Evolutionary conservation across 2,329 filamentous ascomycete genomes (phyloP).

Genomic region (Fusarium odoratissimum): DNA sequence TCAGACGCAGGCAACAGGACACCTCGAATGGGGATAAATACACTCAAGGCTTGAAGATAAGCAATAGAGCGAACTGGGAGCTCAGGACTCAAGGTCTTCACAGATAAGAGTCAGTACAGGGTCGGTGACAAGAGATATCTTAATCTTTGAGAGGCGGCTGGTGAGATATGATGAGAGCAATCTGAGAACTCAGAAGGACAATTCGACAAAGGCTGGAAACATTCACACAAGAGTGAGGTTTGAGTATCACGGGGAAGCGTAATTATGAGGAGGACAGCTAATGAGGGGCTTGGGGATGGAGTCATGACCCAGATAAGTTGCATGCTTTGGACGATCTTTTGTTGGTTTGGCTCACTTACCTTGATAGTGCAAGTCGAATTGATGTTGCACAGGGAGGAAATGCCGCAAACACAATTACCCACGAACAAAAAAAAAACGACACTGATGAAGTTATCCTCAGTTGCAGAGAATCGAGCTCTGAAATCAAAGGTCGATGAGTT

Average conservation of each 20-base stretch:
- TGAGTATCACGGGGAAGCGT: conserved; percentile 4
- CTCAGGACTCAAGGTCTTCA: conserved; percentile 9
- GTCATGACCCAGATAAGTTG: conserved; percentile 25
- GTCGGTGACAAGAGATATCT: neutral
- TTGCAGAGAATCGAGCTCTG: neutral
- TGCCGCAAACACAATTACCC: neutral
- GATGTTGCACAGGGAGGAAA: neutral
- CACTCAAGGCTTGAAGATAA: conserved; percentile 7
- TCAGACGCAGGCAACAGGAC: conserved; percentile 31
- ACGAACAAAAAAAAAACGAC: neutral
- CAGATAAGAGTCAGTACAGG: conserved; percentile 3
- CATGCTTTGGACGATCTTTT: conserved; percentile 20
- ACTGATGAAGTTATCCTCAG: neutral
- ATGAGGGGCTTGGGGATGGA: conserved; percentile 37
- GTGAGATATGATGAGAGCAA: neutral
- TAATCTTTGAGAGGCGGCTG: neutral
- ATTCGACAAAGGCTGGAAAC: neutral
- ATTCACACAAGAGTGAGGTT: neutral
- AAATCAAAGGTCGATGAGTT: neutral
- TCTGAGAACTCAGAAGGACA: neutral
- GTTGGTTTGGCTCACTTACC: conserved; percentile 21
- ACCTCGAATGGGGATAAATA: conserved; percentile 15
- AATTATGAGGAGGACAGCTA: conserved; percentile 6
- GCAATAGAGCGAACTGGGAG: neutral
- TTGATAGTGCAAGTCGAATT: conserved; percentile 11